Conservation (phyloP, 1,284 basidiomycete genomes). For the Coniferiporia weirii region DNA sequence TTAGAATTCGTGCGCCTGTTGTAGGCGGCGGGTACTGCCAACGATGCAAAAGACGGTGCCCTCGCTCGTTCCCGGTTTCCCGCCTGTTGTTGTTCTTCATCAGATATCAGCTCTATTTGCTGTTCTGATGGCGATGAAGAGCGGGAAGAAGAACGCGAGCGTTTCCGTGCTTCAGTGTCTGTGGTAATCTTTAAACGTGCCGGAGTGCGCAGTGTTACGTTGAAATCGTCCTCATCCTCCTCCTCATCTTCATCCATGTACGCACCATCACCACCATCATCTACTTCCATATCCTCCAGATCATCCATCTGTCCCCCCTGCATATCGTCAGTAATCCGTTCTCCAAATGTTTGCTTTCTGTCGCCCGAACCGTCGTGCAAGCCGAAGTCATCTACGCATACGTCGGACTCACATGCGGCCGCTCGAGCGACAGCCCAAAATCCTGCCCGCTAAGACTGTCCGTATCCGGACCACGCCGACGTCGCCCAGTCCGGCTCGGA, state of each 20-base stretch:
- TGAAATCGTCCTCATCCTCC: constrained; percentile 56
- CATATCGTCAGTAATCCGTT: constrained; percentile 23
- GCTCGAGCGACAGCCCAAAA: constrained; percentile 60
- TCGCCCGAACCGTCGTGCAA: constrained; percentile 57
- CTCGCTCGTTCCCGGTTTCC: background rate
- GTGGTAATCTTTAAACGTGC: background rate
- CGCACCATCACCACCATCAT: constrained; percentile 27
- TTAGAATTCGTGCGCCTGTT: constrained; percentile 14
- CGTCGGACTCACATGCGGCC: constrained; percentile 45
- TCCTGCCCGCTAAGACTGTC: constrained; percentile 35
- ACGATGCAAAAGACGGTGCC: background rate
- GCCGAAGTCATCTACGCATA: constrained; percentile 39
- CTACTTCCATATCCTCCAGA: constrained; percentile 26
- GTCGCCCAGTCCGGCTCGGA: constrained; percentile 12
- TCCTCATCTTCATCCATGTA: constrained; percentile 37
- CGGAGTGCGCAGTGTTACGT: constrained; percentile 65
- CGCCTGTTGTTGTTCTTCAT: too few species aligned
- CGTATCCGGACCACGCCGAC: background rate
- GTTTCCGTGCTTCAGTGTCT: background rate
- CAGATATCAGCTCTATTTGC: background rate
- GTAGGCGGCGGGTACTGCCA: background rate
- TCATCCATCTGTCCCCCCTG: constrained; percentile 23
- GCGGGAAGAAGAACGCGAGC: background rate
- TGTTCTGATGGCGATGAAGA: background rate
- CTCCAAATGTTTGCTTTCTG: constrained; percentile 21